Evolutionary conservation across 352 stramenopile species (phyloP), one percentile per base, ranked within the genome.

Genomic region (Paralagenidium karlingii): DNA sequence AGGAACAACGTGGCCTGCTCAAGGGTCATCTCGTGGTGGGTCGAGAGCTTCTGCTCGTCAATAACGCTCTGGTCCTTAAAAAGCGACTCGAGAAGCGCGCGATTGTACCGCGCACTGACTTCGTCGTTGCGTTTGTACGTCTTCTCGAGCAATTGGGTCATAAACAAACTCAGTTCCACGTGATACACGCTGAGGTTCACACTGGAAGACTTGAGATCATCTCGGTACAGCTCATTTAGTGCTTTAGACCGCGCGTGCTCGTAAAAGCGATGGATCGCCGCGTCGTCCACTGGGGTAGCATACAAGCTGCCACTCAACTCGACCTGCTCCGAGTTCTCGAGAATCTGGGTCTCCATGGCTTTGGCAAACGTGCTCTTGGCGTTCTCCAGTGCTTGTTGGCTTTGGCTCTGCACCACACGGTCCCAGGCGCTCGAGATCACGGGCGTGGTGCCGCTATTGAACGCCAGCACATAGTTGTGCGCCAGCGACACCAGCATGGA

Each of bases 351-450:
- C 11, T 75, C 49, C 24, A 86, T 66, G 3, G 25, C 24, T 6
- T 38, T 29, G 9, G 47, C 48, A 31, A 86, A 86, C 19, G 45
- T 33, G 8, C 59, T 37, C 34, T 82, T 83, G 3, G 68, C 74
- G 3, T 34, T 44, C 5, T 86, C 70, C 8, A 84, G 47, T 2
- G 71, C 74, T 38, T 80, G 51, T 8, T 73, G 60, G 21, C 62
- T 87, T 38, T 86, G 71, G 11, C 53, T 62, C 45, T 88, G 61
- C 3, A 87, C 41, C 7, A 94, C 78, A 37, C 74, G 75, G 12
- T 87, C 73, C 74, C 80, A 94, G 3, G 79, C 77, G 8, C 58
- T 86, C 3, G 73, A 59, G 27, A 94, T 94, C 12, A 85, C 75
- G 0, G 81, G 80, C 22, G 63, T 75, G 2, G 62, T 53, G 36